Evolutionary conservation across 2,329 filamentous ascomycete species (phyloP), one percentile per base, ranked within the genome.

Genomic region (Diaporthe batatas): DNA sequence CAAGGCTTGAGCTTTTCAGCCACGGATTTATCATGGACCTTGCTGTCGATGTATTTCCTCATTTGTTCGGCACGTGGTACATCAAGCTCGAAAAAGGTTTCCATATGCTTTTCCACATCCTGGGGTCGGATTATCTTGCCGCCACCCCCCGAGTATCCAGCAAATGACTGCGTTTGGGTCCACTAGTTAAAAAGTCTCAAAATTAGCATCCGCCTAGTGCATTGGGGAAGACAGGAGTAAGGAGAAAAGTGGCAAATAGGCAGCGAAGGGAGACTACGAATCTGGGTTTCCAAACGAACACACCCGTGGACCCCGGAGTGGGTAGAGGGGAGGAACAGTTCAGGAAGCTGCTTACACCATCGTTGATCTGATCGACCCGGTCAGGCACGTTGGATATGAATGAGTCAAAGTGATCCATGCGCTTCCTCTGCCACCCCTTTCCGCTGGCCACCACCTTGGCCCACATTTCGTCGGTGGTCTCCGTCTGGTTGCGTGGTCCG

Each of bases 1-100:
- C 64, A 54, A 8, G 64, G 64, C 18, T 68, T 68, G 14, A 68
- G 64, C 10, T 68, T 68, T 14, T 51, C 64, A 4, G 64, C 64
- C 8, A 68, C 16, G 11, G 39, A 12, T 32, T 44, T 44, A 11
- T 62, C 58, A 6, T 47, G 36, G 3, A 62, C 16, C 4, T 62
- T 62, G 39, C 23, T 32, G 39, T 47, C 58, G 10, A 62, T 62
- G 25, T 62, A 62, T 14, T 18, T 42, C 39, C 58, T 44, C 23
- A 62, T 23, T 23, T 47, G 47, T 1, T 62, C 58, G 23, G 58
- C 58, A 10, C 58, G 39, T 21, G 58, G 58, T n/a, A 44, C 1
- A 32, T 62, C 58, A 16, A 44, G 58, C 58, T 62, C 36, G 39
- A 62, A 62, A 23, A 62, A 47, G 36, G 16, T 7, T 6, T 11